A percentile compares a stretch with the other conserved stretches of the same genome.
Conservation (phyloP, 164 flowering plant genomes). For the Piper betle region DNA sequence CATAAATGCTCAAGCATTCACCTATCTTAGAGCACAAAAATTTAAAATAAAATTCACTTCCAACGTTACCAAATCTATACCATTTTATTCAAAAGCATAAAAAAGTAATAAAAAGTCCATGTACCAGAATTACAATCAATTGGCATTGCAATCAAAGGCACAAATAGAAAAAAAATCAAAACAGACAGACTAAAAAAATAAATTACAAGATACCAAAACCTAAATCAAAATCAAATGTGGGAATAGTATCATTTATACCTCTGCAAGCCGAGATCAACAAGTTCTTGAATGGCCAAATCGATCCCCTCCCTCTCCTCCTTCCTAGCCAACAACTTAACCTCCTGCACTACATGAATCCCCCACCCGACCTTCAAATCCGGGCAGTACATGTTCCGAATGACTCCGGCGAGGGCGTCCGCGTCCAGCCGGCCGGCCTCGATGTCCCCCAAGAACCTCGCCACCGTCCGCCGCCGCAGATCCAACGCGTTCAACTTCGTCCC, state of each 20-base stretch:
- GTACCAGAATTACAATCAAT: too few relatives aligned
- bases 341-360: slow-evolving; percentile 93
- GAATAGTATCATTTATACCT: slow-evolving; percentile 27
- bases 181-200: too few relatives aligned
- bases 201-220: too few relatives aligned
- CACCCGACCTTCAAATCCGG: slow-evolving; percentile 88
- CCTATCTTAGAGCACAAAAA: too few relatives aligned
- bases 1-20: too few relatives aligned
- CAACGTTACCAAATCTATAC: too few relatives aligned
- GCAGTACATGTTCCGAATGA: slow-evolving; percentile 58
- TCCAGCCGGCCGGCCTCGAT: slow-evolving; percentile 32
- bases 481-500: slow-evolving; percentile 31
- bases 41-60: too few relatives aligned
- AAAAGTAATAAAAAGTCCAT: too few relatives aligned
- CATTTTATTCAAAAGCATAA: too few relatives aligned
- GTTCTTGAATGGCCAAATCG: slow-evolving; percentile 63
- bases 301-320: slow-evolving; percentile 48
- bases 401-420: slow-evolving; percentile 25
- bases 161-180: too few relatives aligned
- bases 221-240: neutral
- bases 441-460: slow-evolving; percentile 62
- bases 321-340: slow-evolving; percentile 71
- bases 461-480: slow-evolving; percentile 67
- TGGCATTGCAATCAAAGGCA: too few relatives aligned
- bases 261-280: slow-evolving; percentile 59